phyloP scores from a whole-genome alignment of 164 flowering plant species.

The Dillenia suffruticosa region DNA sequence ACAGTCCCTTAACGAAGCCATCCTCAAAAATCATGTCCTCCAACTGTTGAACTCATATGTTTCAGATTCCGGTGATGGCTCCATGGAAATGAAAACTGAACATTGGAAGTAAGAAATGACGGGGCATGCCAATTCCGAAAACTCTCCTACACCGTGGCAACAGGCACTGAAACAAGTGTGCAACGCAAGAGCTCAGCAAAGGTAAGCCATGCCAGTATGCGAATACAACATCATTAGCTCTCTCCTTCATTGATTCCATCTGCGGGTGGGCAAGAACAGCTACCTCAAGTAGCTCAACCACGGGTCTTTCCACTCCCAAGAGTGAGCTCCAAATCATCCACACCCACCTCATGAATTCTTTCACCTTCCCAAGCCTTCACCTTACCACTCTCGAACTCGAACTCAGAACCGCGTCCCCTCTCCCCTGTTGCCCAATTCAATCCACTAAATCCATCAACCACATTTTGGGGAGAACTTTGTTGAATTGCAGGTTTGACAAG shows the following conservation, averaged over 20 bases:
- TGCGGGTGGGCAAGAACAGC: background rate
- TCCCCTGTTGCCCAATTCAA: conserved; percentile 27
- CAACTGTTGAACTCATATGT: too few species aligned
- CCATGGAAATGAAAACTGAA: conserved; percentile 13
- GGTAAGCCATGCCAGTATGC: background rate
- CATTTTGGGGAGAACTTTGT: conserved; percentile 17
- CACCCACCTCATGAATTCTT: conserved; percentile 73
- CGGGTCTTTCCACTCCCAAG: conserved; percentile 61
- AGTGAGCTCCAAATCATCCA: conserved; percentile 88
- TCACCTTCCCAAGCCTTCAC: conserved; percentile 97
- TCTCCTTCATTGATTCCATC: background rate
- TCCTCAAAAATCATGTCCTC: too few species aligned
- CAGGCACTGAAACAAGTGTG: background rate
- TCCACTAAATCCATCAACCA: conserved; percentile 14
- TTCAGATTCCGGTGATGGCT: conserved; percentile 2
- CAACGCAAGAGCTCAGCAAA: background rate
- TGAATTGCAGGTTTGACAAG: conserved; percentile 50
- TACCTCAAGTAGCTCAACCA: conserved; percentile 10
- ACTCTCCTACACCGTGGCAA: too few species aligned
- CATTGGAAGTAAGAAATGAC: conserved; percentile 8
- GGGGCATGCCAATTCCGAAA: conserved; percentile 2
- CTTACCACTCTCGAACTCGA: conserved; percentile 61
- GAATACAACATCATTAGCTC: background rate
- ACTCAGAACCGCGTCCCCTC: conserved; percentile 43
- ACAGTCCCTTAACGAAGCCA: too few species aligned